These are phyloP conservation scores for Narthecium ossifragum DNA, from an alignment of 106 monocot genomes.

Conservation along the genomic window DNA sequence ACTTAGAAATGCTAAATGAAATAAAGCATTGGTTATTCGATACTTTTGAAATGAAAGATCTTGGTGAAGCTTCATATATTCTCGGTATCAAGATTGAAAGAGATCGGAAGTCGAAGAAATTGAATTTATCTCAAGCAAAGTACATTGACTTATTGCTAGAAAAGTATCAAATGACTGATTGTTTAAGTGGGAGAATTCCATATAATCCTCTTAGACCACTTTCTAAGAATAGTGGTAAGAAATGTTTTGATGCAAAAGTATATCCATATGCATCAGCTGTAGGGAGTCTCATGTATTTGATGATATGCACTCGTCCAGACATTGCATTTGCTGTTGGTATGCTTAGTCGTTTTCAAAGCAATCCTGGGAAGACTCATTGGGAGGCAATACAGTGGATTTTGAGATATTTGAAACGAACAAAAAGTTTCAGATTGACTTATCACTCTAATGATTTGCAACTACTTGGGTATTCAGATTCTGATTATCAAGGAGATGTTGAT, in stretches of 20 bases:
- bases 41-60: slow-evolving; percentile 7
- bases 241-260: neutral
- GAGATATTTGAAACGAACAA: neutral
- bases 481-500: slow-evolving; percentile 4
- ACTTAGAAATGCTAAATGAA: neutral
- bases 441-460: neutral
- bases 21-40: neutral
- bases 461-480: slow-evolving; percentile 1
- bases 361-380: neutral
- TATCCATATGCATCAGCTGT: neutral
- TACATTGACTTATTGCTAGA: neutral
- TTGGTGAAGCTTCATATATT: neutral
- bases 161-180: neutral
- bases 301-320: neutral
- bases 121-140: neutral
- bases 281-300: neutral
- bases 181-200: neutral
- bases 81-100: neutral
- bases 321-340: neutral
- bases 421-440: neutral
- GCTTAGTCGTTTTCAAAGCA: neutral
- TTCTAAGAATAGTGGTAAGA: neutral
- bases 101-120: neutral
- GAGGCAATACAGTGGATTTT: neutral
- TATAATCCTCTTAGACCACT: neutral